Percentiles rank a stretch among this genome's conserved stretches.
Conservation (phyloP, 352 stramenopile species). For the Phytophthora pseudosyringae region DNA sequence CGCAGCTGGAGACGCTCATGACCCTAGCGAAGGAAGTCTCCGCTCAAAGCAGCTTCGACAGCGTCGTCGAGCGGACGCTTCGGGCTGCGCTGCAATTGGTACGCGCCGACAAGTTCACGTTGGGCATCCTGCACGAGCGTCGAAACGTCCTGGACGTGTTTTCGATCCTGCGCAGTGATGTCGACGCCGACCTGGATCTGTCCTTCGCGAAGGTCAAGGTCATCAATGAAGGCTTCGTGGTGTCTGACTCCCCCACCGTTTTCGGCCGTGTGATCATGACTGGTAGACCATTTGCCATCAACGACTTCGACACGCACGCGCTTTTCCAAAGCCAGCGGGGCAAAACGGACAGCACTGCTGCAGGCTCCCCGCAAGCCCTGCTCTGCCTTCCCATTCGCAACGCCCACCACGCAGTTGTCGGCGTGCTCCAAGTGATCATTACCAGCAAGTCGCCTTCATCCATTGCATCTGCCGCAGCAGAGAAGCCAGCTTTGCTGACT, state of each 20-base stretch:
- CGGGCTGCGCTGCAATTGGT: conserved; percentile 62
- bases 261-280: conserved; percentile 77
- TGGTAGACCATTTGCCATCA: conserved; percentile 55
- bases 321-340: conserved; percentile 57
- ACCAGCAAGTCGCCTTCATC: conserved; percentile 17
- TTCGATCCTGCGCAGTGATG: conserved; percentile 27
- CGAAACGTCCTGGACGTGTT: conserved; percentile 67
- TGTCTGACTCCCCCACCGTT: conserved; percentile 63
- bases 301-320: conserved; percentile 64
- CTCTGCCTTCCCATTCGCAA: conserved; percentile 75
- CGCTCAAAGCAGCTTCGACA: conserved; percentile 60
- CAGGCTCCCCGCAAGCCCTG: conserved; percentile 44
- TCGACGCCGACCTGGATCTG: neutral
- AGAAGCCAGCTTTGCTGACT: neutral
- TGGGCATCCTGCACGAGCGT: conserved; percentile 66
- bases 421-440: conserved; percentile 55
- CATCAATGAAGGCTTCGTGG: conserved; percentile 60
- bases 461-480: conserved; percentile 7
- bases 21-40: conserved; percentile 65
- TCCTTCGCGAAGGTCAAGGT: conserved; percentile 36
- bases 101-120: conserved; percentile 65
- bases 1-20: conserved; percentile 67
- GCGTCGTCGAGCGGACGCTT: conserved; percentile 61
- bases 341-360: conserved; percentile 23
- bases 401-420: conserved; percentile 64